These are phyloP conservation scores for Sporothrix dimorphospora DNA, from an alignment of 2,329 filamentous ascomycete genomes.

Conservation along the genomic window DNA sequence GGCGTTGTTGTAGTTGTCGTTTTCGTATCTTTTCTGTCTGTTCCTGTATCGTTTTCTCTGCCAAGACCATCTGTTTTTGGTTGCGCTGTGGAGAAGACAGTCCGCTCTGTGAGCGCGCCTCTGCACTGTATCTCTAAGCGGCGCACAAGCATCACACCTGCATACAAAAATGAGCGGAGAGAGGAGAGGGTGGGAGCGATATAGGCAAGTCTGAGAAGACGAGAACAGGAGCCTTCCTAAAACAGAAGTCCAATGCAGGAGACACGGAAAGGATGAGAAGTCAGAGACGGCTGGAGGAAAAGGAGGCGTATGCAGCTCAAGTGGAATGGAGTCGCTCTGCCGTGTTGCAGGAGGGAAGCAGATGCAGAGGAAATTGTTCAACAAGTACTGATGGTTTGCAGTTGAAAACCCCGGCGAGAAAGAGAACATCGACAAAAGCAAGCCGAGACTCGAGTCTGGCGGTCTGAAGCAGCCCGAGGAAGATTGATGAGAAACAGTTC, in stretches of 20 bases:
- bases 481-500: neutral
- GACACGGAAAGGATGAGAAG: constrained; percentile 17
- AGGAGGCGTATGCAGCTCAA: constrained; percentile 15
- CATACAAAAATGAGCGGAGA: neutral
- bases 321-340: constrained; percentile 11
- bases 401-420: neutral
- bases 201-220: neutral
- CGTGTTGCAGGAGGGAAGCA: constrained; percentile 17
- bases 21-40: neutral
- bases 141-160: constrained; percentile 27
- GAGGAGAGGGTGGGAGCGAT: neutral
- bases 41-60: constrained; percentile 6
- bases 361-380: constrained; percentile 13
- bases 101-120: neutral
- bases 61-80: constrained; percentile 10
- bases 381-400: neutral
- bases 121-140: constrained; percentile 1
- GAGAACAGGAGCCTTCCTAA: neutral
- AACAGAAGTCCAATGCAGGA: constrained; percentile 21
- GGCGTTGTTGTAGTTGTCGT: neutral
- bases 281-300: neutral
- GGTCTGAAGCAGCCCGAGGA: neutral
- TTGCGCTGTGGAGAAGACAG: constrained; percentile 10
- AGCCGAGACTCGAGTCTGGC: neutral
- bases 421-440: neutral